Conservation (phyloP, 192 early-diverging fungal genomes). For the Mortierella antarctica region DNA sequence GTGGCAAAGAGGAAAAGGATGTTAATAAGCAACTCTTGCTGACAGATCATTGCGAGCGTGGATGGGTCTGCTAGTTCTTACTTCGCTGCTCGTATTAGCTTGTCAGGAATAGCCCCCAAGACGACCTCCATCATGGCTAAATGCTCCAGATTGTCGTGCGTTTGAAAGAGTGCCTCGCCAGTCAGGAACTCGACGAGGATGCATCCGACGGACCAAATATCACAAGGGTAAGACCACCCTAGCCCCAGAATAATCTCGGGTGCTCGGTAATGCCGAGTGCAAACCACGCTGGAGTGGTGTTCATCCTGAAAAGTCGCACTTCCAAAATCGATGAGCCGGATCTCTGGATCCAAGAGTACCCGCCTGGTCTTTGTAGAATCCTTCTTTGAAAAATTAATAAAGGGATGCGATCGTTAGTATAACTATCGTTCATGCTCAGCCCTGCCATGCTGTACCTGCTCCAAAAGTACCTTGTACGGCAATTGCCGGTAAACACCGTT, state of each 20-base stretch:
- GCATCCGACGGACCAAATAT: constrained; percentile 98
- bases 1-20: not conserved
- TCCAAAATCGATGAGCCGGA: constrained; percentile 97
- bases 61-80: constrained; percentile 9
- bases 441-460: no score
- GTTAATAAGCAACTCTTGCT: not conserved
- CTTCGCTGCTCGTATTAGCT: constrained; percentile 66
- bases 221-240: constrained; percentile 97
- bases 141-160: constrained; percentile 97
- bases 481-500: constrained; percentile 66
- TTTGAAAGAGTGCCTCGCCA: constrained; percentile 96
- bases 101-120: constrained; percentile 79
- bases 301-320: constrained; percentile 94
- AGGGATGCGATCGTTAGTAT: not conserved
- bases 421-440: not conserved
- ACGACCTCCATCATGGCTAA: constrained; percentile 96
- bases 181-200: constrained; percentile 96
- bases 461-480: constrained; percentile 54
- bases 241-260: constrained; percentile 94
- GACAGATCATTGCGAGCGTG: not conserved
- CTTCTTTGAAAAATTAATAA: not conserved
- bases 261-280: constrained; percentile 95
- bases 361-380: constrained; percentile 61
- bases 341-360: constrained; percentile 76
- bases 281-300: constrained; percentile 91